Base-by-base conservation (phyloP, 257 asterid species). In the Primulina huaijiensis region DNA sequence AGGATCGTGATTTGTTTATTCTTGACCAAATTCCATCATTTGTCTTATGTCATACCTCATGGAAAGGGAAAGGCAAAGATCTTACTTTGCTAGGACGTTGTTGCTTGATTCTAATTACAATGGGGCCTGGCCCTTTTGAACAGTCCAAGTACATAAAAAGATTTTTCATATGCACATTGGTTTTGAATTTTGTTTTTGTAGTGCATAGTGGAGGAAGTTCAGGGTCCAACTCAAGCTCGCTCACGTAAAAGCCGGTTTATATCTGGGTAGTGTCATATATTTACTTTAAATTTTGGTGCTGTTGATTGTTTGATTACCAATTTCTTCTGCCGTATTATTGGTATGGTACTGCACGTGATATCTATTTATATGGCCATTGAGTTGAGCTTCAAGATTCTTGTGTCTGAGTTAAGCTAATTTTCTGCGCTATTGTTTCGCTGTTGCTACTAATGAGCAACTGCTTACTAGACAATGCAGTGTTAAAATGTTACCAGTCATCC, bases 171-270 rank as follows among this genome's bases (percentile, higher is more conserved):
- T 43, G 53, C 53, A 12, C 53, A 43, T 43, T 43, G 53, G n/a
- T 43, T 43, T 43, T 43, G 53, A 43, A 11, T 43, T 43, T 43
- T 43, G 17, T 43, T 43, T 73, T 70, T 81, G 72, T 78, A 93
- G 99, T 90, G 97, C 82, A 88, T 90, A 64, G 96, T 90, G 83
- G 99, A 93, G 87, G 99, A 93, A 87, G 92, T 93, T 74, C 99
- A 93, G 80, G 97, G 97, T 82, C 97, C 99, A 79, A 77, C 96
- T 83, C 97, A 90, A 68, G 96, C 96, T 62, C 97, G 99, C 55
- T 79, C 92, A 35, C 95, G 99, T 33, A 93, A 93, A 89, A 90
- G 88, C 72, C 97, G 99, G 77, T 93, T 93, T 66, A 93, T 90
- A 79, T 87, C 99, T 33, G 99, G 99, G 99, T 93, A 86, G 84